Evolutionary conservation across 768 basidiomycete species (phyloP), one percentile per base, ranked within the genome.

Genomic region (Cystoderma amianthinum): DNA sequence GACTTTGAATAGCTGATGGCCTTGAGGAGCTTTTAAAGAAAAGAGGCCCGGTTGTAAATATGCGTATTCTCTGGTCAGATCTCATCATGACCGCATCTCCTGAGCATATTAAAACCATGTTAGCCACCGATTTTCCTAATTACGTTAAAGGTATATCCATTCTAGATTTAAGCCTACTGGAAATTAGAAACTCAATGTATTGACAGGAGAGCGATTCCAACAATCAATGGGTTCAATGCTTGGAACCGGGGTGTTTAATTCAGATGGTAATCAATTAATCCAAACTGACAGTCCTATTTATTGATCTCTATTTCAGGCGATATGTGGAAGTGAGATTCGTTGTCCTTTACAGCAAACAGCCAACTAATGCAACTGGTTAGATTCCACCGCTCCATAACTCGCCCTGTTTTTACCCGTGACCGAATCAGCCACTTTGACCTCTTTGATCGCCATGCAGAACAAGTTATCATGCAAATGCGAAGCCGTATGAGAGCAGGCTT

Each of bases 41-140:
- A 21, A 42, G 47, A 9, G 78, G 76, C 1, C 68, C 68, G 5
- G 64, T 67, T n/a, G 51, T 65, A 44, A 74, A 74, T 47, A 30
- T 76, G 39, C 59, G 64, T 4, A 43, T 74, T 13, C 45, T 78
- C 46, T 76, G 69, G 61, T 58, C 62, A 4, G 64, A 73, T 46
- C 23, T 68, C 9, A 44, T 76, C 18, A 60, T 78, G 30, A 80
- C 78, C 2, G 60, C 61, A 0, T 67, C 62, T 16, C 79, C 78
- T 1, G 69, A 75, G 23, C 69, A 80, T 39, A 69, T 80, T 54
- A 78, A 82, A 54, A 51, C 65, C 2, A 74, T 80, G 13, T 57
- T 82, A 2, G 65, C 77, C 0, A 76, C 75, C 0, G 71, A 80
- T 43, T 81, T 82, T 44, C 60, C 65, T 7, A 80, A 74, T 49